These are phyloP conservation scores for Hypericum androsaemum DNA, from an alignment of 345 rosid genomes.

Conservation along the genomic window DNA sequence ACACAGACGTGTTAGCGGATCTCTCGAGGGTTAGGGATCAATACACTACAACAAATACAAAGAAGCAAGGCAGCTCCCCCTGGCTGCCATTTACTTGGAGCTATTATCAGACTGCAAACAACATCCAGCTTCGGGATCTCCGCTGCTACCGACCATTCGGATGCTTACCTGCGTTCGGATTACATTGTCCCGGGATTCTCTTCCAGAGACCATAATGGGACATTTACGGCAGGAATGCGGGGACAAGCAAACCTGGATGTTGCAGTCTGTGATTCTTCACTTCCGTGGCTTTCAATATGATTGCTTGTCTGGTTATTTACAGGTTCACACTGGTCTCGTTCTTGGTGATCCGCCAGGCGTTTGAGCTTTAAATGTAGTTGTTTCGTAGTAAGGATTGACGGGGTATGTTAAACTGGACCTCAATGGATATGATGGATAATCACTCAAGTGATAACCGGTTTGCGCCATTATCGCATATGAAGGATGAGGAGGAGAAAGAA, in stretches of 20 bases:
- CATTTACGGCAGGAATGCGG: too few relatives aligned
- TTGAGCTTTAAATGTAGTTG: slow-evolving; percentile 32
- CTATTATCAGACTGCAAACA: too few relatives aligned
- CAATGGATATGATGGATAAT: slow-evolving; percentile 38
- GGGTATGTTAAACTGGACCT: slow-evolving; percentile 28
- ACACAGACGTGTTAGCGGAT: too few relatives aligned
- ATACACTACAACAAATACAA: too few relatives aligned
- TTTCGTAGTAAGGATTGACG: slow-evolving; percentile 35
- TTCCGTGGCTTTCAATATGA: slow-evolving; percentile 5
- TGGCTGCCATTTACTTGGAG: too few relatives aligned
- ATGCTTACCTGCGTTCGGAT: too few relatives aligned
- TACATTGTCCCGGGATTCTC: too few relatives aligned
- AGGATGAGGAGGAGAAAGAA: slow-evolving; percentile 76
- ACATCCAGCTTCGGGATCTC: too few relatives aligned
- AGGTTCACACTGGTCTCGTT: slow-evolving; percentile 38
- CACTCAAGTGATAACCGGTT: slow-evolving; percentile 38
- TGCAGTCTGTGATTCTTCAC: slow-evolving; percentile 5
- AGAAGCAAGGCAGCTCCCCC: too few relatives aligned
- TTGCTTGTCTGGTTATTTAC: slow-evolving; percentile 20
- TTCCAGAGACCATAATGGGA: too few relatives aligned
- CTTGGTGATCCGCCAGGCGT: slow-evolving; percentile 44
- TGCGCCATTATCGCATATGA: slow-evolving; percentile 40
- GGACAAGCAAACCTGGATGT: not conserved
- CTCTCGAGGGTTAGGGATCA: too few relatives aligned
- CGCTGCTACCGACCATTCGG: too few relatives aligned